phyloP scores from a whole-genome alignment of 2,329 filamentous ascomycete species.

The Fusarium mexicanum region DNA sequence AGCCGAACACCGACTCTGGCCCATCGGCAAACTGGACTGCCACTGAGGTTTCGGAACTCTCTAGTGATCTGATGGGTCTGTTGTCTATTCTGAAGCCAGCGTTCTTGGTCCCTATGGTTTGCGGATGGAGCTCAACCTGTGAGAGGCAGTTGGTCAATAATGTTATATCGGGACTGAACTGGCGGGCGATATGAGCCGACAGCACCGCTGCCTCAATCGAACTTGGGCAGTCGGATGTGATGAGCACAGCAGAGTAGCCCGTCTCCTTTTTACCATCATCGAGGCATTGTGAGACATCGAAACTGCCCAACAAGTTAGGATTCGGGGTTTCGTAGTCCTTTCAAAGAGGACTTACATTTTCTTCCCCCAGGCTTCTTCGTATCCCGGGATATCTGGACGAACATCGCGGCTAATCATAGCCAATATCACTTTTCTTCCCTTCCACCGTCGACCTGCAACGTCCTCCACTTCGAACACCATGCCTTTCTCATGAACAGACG shows the following conservation, averaged over 20 bases:
- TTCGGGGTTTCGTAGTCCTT: neutral
- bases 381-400: neutral
- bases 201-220: neutral
- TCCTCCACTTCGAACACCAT: neutral
- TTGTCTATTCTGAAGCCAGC: neutral
- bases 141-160: neutral
- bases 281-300: neutral
- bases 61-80: neutral
- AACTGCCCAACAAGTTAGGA: neutral
- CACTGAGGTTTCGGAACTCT: neutral
- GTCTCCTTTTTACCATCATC: rapidly evolving
- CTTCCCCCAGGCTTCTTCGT: neutral
- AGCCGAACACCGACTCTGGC: rapidly evolving
- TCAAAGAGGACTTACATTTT: neutral
- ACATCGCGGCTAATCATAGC: neutral
- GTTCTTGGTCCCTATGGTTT: rapidly evolving
- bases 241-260: neutral
- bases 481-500: neutral
- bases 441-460: neutral
- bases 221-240: neutral
- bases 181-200: neutral
- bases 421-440: neutral
- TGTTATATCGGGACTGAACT: neutral
- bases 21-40: neutral
- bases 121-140: neutral